Base-by-base conservation (phyloP, 2,329 filamentous ascomycete species). In the Penicillium thymicola region DNA sequence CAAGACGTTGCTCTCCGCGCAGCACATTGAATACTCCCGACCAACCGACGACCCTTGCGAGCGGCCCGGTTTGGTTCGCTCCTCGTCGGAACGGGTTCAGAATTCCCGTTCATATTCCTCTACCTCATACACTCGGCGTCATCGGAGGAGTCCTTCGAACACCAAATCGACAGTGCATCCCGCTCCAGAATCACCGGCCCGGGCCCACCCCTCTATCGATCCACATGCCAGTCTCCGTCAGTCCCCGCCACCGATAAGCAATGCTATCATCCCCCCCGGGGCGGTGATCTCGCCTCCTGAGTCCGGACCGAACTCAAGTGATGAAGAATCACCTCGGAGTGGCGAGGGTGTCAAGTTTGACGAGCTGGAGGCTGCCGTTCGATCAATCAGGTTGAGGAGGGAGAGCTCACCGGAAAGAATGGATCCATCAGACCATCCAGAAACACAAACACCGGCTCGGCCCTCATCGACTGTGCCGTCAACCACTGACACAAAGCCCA, bases 271-370 rank as follows among this genome's bases (percentile, higher is more conserved):
- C 73, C 91, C 92, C 41, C 85, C 85, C 60, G 91, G 90, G 59
- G 92, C 90, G 61, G 85, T 96, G 65, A 89, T 96, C 57, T 97
- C 93, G 0, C 93, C 93, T 36, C 93, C 93, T 10, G 93, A 97
- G 67, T 96, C 92, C 34, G 82, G 84, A 7, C 83, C 84, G 38
- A 89, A 88, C 63, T 92, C 88, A 27, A 92, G 92, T 73, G 92
- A 96, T 71, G 91, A 95, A 68, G 86, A 85, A 63, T 59, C 70
- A 63, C 27, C 67, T 66, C 78, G 71, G 57, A 27, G 18, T 37
- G 73, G 71, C 54, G 75, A 79, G 54, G 64, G 76, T 47, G 72
- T 78, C 47, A 76, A 79, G 56, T 75, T 86, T 60, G 78, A 81
- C 61, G 89, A 93, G 70, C 79, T 97, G 49, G 86, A 95, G 73